phyloP scores from a whole-genome alignment of 139 green algal species.

The Auxenochlorella protothecoides region DNA sequence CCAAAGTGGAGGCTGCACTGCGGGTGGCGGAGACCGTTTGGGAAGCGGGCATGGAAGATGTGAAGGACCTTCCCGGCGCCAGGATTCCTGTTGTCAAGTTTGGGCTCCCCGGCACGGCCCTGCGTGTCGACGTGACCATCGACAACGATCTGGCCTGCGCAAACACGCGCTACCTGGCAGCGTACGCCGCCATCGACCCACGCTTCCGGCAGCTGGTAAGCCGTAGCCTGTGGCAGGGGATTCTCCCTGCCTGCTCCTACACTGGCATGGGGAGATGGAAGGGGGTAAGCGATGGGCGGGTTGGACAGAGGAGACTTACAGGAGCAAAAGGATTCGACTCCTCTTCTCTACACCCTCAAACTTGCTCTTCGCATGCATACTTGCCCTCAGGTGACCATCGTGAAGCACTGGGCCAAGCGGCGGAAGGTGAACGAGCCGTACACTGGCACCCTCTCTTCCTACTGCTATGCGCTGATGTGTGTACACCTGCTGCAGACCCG shows the following conservation, averaged over 20 bases:
- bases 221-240: too few species aligned
- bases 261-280: too few species aligned
- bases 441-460: constrained; percentile 79
- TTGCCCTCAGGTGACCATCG: constrained; percentile 23
- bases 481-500: constrained; percentile 72
- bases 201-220: constrained; percentile 64
- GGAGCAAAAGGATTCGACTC: too few species aligned
- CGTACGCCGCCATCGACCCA: constrained; percentile 67
- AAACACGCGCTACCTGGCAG: constrained; percentile 75
- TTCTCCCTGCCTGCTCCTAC: too few species aligned
- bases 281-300: too few species aligned
- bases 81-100: constrained; percentile 85
- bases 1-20: constrained; percentile 41
- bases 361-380: too few species aligned
- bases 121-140: constrained; percentile 59
- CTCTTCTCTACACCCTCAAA: too few species aligned
- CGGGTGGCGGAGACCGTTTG: constrained; percentile 43
- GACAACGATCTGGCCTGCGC: constrained; percentile 82
- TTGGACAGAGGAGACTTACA: too few species aligned
- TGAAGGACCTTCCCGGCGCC: constrained; percentile 55
- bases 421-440: constrained; percentile 79
- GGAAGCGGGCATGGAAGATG: constrained; percentile 40
- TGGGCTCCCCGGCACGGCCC: constrained; percentile 9
- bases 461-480: constrained; percentile 88
- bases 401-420: constrained; percentile 90